Base-by-base conservation (phyloP, 1,284 basidiomycete species). In the Rhodotorula mucilaginosa region DNA sequence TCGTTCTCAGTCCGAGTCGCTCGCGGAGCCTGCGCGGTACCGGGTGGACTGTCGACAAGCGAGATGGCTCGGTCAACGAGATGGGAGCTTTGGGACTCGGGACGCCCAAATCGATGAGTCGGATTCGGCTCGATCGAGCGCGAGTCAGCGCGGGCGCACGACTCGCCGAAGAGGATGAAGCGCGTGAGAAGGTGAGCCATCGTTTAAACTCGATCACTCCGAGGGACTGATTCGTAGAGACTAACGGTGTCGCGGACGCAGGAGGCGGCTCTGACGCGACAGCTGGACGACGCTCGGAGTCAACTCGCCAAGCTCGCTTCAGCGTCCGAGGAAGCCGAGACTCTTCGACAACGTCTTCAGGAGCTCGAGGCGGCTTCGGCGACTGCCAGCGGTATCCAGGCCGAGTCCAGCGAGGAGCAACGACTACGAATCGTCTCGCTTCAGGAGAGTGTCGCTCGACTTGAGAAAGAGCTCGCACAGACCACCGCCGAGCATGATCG, bases 61-160 rank as follows among this genome's bases (percentile, higher is more conserved):
- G 60, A 58, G 19, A 64, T 44, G 64, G 23, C 29, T 52, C 51
- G 10, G 64, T 57, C 19, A 74, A 70, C 39, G 72, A 70, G 26
- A 67, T 70, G 64, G 31, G 61, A 8, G 63, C 31, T 34, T 31
- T 75, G 8, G 74, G 74, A 21, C 29, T 72, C 12, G 74, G 74
- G 10, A 72, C 68, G 34, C 74, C 74, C 46, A 58, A 44, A 1
- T n/a, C 57, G 29, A 19, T 6, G 13, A 49, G 29, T 44, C n/a
- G 26, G 26, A 5, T 7, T 23, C 51, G 51, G 12, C 51, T 52
- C 51, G 12, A 52, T 6, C 21, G 23, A n/a, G 59, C 6, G n/a
- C 61, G 44, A 71, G 51, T 52, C 51, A 52, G 54, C n/a, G 60
- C 62, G 6, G 49, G n/a, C 21, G 61, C 26, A 31, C 56, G 69